Base-by-base conservation (phyloP, 768 basidiomycete species). In the Collybia sordida region DNA sequence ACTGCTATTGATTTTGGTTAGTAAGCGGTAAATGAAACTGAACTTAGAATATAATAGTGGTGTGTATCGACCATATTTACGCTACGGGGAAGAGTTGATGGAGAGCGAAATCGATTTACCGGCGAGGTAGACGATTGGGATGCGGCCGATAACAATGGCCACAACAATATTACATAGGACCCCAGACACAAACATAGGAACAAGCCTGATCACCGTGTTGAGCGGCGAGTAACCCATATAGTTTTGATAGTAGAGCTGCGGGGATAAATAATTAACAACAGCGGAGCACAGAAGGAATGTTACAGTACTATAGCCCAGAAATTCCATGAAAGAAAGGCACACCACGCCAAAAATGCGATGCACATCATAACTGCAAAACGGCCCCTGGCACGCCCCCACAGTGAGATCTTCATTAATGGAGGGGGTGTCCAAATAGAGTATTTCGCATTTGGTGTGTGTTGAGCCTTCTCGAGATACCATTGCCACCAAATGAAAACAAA, bases 181-280 rank as follows among this genome's bases (percentile, higher is more conserved):
- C 3, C 90, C 90, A 15, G 77, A 77, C 15, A 90, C 59, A 24
- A 80, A 78, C 85, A 88, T 88, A 0, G 90, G 90, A 1, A 90
- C 50, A 43, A 91, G 66, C 2, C 87, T 79, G 18, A 87, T 53
- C 64, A 88, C 86, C 0, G 85, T 80, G 11, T 71, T 67, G 14
- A 92, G 67, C 0, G 88, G 83, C 0, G 66, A 72, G 4, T 83
- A 73, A 0, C 67, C 57, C 12, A 73, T 55, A 60, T 83, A 92
- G 41, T 80, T 74, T 58, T 92, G 88, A 61, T 89, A 92, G 59
- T 83, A 90, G 4, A 90, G 60, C 82, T 89, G 49, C 11, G 18
- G 24, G 7, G 28, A 17, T 1, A 15, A 34, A 25, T 76, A 73
- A 21, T 77, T 23, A 34, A n/a, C 9, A 70, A n/a, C 74, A 73